A percentile compares a stretch with the other conserved stretches of the same genome.
phyloP scores from a whole-genome alignment of 2,329 filamentous ascomycete species.

The Cladosporium halotolerans region DNA sequence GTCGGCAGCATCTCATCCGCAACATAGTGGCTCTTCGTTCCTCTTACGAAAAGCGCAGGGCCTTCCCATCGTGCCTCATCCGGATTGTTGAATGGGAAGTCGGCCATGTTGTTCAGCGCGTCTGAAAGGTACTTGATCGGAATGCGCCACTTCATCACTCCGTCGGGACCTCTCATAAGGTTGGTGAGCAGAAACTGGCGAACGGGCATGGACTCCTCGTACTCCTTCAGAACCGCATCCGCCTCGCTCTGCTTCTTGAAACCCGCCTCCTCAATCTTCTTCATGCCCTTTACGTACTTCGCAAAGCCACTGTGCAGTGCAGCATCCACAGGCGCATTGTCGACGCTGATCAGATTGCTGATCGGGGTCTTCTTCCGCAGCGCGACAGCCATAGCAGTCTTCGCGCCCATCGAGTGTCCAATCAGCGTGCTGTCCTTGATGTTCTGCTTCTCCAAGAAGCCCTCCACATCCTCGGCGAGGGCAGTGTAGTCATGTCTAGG shows the following conservation, averaged over 20 bases:
- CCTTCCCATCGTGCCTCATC: slow-evolving; percentile 64
- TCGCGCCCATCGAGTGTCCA: slow-evolving; percentile 95
- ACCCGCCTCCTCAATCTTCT: slow-evolving; percentile 63
- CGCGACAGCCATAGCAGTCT: slow-evolving; percentile 83
- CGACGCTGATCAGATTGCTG: slow-evolving; percentile 70
- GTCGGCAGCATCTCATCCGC: slow-evolving; percentile 73
- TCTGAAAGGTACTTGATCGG: slow-evolving; percentile 65
- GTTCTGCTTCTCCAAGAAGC: slow-evolving; percentile 67
- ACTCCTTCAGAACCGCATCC: slow-evolving; percentile 68
- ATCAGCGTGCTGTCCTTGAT: slow-evolving; percentile 71
- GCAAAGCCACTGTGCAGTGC: slow-evolving; percentile 67
- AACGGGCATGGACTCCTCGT: slow-evolving; percentile 68
- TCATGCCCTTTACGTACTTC: slow-evolving; percentile 79
- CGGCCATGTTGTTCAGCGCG: slow-evolving; percentile 68
- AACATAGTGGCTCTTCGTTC: slow-evolving; percentile 71
- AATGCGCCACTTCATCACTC: slow-evolving; percentile 66
- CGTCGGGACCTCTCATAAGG: slow-evolving; percentile 53
- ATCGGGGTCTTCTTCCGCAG: slow-evolving; percentile 63
- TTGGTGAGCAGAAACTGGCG: slow-evolving; percentile 92
- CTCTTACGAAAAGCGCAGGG: slow-evolving; percentile 72
- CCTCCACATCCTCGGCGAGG: slow-evolving; percentile 76
- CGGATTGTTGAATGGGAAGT: slow-evolving; percentile 80
- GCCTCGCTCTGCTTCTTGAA: slow-evolving; percentile 69
- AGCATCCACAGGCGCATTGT: slow-evolving; percentile 85
- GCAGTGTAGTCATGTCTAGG: slow-evolving; percentile 69